Conservation (phyloP, 345 rosid genomes). For the Limnanthes douglasii region DNA sequence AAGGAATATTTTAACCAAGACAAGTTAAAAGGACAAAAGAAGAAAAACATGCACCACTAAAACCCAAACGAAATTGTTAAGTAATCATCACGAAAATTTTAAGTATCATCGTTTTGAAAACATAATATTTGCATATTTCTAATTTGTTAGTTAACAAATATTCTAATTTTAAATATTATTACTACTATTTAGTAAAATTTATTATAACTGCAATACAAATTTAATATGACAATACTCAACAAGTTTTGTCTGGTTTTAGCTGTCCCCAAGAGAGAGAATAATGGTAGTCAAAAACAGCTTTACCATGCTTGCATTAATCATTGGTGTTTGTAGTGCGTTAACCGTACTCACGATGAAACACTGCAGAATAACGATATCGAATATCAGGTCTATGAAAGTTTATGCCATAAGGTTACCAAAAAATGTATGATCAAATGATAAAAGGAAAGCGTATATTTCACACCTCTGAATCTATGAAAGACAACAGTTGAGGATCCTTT, state of each 20-base stretch:
- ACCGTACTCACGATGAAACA: slow-evolving; percentile 96
- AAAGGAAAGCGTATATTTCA: slow-evolving; percentile 7
- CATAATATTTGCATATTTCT: no score
- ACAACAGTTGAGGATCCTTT: slow-evolving; percentile 69
- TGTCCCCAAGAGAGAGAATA: no score
- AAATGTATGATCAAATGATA: neutral
- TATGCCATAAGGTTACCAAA: slow-evolving; percentile 6
- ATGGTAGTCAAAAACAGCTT: slow-evolving; percentile 2
- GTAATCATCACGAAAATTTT: no score
- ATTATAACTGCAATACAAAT: no score
- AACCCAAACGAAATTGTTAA: no score
- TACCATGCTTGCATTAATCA: slow-evolving; percentile 97
- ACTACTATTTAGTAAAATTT: no score
- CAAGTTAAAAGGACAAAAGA: neutral
- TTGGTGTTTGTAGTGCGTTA: slow-evolving; percentile 79
- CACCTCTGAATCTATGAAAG: slow-evolving; percentile 97
- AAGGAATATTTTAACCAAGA: slow-evolving; percentile 4
- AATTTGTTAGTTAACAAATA: no score
- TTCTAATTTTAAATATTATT: no score
- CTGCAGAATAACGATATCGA: slow-evolving; percentile 37
- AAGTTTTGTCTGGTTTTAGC: no score
- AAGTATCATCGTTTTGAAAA: no score
- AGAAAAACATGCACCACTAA: no score
- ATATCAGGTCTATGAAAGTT: neutral
- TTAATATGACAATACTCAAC: no score